Evolutionary conservation across 2,329 filamentous ascomycete genomes (phyloP), one percentile per base, ranked within the genome.

Genomic region (Xylariales sp.): DNA sequence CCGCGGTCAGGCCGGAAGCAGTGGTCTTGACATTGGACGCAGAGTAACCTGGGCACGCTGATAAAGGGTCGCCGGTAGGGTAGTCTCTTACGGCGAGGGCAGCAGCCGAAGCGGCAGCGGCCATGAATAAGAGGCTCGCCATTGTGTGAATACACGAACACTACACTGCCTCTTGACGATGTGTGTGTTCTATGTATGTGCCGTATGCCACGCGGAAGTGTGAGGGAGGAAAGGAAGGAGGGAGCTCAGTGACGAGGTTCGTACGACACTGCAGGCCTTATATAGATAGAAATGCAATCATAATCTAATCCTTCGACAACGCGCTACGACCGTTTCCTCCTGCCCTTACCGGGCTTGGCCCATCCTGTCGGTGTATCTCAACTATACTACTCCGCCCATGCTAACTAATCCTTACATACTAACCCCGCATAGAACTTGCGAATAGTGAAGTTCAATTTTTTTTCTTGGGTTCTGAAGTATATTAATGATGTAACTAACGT

Each of bases 1-100:
- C 85, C 4, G 90, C 91, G 0, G 86, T 89, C 59, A 93, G 78
- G 10, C 85, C 84, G 52, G 82, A 82, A 32, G 80, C 74, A 1
- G 79, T 84, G 48, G 82, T 82, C 70, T 81, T 79, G 28, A 91
- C 81, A 73, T 90, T 87, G 16, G 83, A 85, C 14, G 87, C 89
- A 23, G 78, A 81, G 77, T 91, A 91, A 8, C 89, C 89, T 1
- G 88, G 87, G 72, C 89, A 91, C 5, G 85, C 81, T 14, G 73
- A 63, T 39, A 79, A 77, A 43, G 72, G 71, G 46, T 74, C 75
- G 34, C 76, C 71, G 43, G 70, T 71, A 2, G 74, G 68, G 49
- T 75, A 74, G 41, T 74, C 73, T 70, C 72, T 71, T 55, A 56
- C 67, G 14, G 64, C 43, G 10, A 77, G 56, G 52, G 73, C 75